A percentile compares a stretch with the other conserved stretches of the same genome.
phyloP scores from a whole-genome alignment of 805 yeast species.

The Cyberlindnera nakhonratchasimensis region DNA sequence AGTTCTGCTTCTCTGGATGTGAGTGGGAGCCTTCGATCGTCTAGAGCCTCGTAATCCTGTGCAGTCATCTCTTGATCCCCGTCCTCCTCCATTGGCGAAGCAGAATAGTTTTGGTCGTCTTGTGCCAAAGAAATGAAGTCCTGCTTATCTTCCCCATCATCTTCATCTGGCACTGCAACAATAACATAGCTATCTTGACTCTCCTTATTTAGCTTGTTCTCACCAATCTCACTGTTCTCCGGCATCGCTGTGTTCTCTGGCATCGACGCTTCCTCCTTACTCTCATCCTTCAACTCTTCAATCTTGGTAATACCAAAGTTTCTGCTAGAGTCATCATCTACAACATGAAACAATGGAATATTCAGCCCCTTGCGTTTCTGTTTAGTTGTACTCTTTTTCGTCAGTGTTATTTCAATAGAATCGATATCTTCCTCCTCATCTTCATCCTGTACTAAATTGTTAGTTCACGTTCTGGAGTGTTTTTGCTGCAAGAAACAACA shows the following conservation, averaged over 20 bases:
- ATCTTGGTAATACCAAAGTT: not conserved
- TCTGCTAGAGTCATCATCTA: conserved; percentile 4
- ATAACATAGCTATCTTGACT: not conserved
- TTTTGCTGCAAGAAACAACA: not conserved
- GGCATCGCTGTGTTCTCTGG: not conserved
- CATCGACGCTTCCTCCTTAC: not conserved
- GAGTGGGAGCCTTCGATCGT: conserved; percentile 28
- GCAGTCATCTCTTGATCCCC: conserved; percentile 13
- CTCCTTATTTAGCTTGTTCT: not conserved
- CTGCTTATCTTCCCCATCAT: conserved; percentile 1
- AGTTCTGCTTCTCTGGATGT: conserved; percentile 27
- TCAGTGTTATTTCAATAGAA: conserved; percentile 4
- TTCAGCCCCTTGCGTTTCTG: conserved; percentile 1
- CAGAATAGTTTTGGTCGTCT: not conserved
- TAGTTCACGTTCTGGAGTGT: no score
- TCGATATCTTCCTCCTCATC: conserved; percentile 18
- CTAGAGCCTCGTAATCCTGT: conserved; percentile 11
- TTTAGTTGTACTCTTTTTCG: no score
- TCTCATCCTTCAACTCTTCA: not conserved
- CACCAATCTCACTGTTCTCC: not conserved
- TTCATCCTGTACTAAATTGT: conserved; percentile 4
- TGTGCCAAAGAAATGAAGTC: conserved; percentile 7
- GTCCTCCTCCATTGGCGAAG: conserved; percentile 12
- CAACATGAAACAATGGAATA: conserved; percentile 10
- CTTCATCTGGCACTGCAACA: not conserved